Base-by-base conservation (phyloP, 352 stramenopile species). In the Thalassiosira hispida region DNA sequence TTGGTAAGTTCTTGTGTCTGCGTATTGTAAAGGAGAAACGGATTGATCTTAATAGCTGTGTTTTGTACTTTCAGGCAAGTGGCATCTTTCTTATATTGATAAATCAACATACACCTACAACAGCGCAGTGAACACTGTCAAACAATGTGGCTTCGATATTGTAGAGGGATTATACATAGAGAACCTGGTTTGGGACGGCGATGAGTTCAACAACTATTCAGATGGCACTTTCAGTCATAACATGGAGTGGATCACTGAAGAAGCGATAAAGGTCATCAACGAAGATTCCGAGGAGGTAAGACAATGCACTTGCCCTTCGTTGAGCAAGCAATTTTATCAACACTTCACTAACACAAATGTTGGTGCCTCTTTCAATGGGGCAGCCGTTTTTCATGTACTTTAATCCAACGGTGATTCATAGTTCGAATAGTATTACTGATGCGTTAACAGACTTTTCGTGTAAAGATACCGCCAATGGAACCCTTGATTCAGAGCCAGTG, bases 341-440 rank as follows among this genome's bases (percentile, higher is more conserved):
- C 31, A 38, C 8, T 38, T 8, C 31, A 12, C 53, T 8, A 27
- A 62, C 53, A 33, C 53, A 67, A 6, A n/a, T 11, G 56, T 53
- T 25, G 12, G n/a, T 51, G 29, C 29, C 52, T 25, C 29, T 62
- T 9, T 18, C 23, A 38, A 38, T 8, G 31, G 31, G 8, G 8
- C 14, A 78, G 38, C 25, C 35, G 14, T 84, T 84, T 40, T 84
- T 84, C 59, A 46, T 84, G 61, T 84, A 81, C 44, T 72, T 81
- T 18, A 84, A 84, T 62, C 77, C 77, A 3, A 84, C 77, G 6
- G 62, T 73, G 29, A 61, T 62, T 22, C 77, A 84, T 29, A 35
- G 46, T 23, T 75, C 70, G 1, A 42, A 25, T 25, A 35, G 56
- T 20, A 51, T 84, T 20, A 23, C 16, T 12, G 47, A 72, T 7